Conservation (phyloP, 352 stramenopile genomes). For the Phytophthora pini region DNA sequence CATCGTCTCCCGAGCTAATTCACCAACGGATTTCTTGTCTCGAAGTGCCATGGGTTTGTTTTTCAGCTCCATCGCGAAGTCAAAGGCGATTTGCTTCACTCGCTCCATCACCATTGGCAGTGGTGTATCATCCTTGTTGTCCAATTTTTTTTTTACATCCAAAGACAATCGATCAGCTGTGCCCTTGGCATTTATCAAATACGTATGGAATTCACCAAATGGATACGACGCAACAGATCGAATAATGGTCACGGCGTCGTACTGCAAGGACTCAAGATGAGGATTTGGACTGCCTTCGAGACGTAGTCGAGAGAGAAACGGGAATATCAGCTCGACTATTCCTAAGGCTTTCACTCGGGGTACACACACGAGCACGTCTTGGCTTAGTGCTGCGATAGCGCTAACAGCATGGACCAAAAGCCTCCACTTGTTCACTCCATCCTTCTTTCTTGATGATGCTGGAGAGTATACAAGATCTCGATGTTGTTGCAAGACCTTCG, state of each 20-base stretch:
- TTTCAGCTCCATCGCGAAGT: slow-evolving; percentile 66
- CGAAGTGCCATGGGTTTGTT: slow-evolving; percentile 37
- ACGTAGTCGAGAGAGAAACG: slow-evolving; percentile 31
- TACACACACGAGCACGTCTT: slow-evolving; percentile 70
- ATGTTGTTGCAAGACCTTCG: slow-evolving; percentile 34
- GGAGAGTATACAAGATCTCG: slow-evolving; percentile 11
- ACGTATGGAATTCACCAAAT: slow-evolving; percentile 59
- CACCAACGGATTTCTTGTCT: slow-evolving; percentile 61
- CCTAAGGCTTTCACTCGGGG: slow-evolving; percentile 54
- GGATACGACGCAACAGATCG: slow-evolving; percentile 68
- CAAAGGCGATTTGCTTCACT: slow-evolving; percentile 64
- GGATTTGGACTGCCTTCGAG: slow-evolving; percentile 15
- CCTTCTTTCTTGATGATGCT: slow-evolving; percentile 25
- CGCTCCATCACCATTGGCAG: slow-evolving; percentile 46
- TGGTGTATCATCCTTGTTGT: slow-evolving; percentile 5
- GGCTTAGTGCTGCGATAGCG: slow-evolving; percentile 62
- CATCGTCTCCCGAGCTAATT: slow-evolving; percentile 69
- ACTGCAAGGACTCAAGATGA: slow-evolving; percentile 50
- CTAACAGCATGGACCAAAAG: slow-evolving; percentile 54
- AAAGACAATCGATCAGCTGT: background rate
- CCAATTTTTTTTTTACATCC: slow-evolving; percentile 9
- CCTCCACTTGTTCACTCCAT: slow-evolving; percentile 41
- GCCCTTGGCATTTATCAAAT: slow-evolving; percentile 39
- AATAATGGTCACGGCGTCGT: slow-evolving; percentile 53
- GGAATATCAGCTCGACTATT: slow-evolving; percentile 46